These are phyloP conservation scores for Fusarium sp. DNA, from an alignment of 2,329 filamentous ascomycete genomes.

Conservation along the genomic window DNA sequence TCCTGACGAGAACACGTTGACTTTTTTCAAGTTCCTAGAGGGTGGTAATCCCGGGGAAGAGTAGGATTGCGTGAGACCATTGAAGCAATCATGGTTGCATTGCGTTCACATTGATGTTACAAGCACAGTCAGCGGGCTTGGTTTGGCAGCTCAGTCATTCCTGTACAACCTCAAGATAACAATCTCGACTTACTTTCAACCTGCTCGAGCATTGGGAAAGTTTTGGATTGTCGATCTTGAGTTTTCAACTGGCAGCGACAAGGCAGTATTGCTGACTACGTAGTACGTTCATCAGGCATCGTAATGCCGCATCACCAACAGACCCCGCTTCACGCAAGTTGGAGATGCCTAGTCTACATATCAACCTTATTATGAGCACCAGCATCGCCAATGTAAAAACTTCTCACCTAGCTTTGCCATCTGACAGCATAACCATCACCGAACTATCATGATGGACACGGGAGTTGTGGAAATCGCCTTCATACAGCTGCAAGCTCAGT, in stretches of 20 bases:
- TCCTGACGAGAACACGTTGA: conserved; percentile 30
- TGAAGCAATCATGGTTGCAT: background rate
- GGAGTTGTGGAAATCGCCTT: conserved; percentile 57
- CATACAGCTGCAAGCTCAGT: conserved; percentile 49
- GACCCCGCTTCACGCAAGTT: conserved; percentile 21
- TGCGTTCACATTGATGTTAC: background rate
- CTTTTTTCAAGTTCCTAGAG: conserved; percentile 35
- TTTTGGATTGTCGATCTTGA: background rate
- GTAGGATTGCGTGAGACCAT: background rate
- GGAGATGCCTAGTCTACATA: conserved; percentile 15
- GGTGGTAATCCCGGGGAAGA: conserved; percentile 28
- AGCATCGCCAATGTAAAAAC: background rate
- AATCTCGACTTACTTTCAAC: background rate
- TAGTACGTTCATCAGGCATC: conserved; percentile 10
- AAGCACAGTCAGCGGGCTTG: background rate
- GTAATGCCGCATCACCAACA: conserved; percentile 1
- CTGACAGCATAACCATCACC: background rate
- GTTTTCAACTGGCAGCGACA: conserved; percentile 1
- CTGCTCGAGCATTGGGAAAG: background rate
- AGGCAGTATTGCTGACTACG: conserved; percentile 15
- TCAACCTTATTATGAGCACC: background rate
- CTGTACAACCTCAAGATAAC: background rate
- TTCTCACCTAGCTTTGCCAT: background rate
- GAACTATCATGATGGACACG: conserved; percentile 46
- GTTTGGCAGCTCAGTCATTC: background rate